Evolutionary conservation across 2,329 filamentous ascomycete species (phyloP).

Genomic region (Arthrobotrys iridis): DNA sequence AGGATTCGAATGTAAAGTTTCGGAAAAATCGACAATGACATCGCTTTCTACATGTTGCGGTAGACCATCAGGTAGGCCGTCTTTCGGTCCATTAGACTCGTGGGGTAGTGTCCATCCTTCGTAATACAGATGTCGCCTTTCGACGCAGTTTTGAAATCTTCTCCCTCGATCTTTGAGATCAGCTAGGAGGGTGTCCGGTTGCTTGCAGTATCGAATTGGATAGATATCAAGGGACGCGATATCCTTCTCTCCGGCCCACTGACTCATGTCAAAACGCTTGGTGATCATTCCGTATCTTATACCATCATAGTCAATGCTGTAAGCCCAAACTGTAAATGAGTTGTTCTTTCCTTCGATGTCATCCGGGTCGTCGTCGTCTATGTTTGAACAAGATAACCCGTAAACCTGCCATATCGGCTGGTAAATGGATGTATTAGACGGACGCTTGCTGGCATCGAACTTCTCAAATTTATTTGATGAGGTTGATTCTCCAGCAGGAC

Average conservation of each 20-base stretch:
- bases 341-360: conserved; percentile 57
- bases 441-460: neutral
- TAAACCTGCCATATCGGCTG: conserved; percentile 1
- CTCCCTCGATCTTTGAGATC: conserved; percentile 60
- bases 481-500: neutral
- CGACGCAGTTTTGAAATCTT: conserved; percentile 60
- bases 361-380: conserved; percentile 9
- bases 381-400: neutral
- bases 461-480: neutral
- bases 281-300: conserved; percentile 61
- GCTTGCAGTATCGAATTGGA: conserved; percentile 62
- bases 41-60: conserved; percentile 63
- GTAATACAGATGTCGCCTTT: conserved; percentile 62
- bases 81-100: conserved; percentile 60
- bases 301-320: conserved; percentile 64
- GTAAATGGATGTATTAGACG: neutral
- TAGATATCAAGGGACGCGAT: conserved; percentile 62
- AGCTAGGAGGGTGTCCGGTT: conserved; percentile 61
- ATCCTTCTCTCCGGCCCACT: conserved; percentile 61
- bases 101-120: conserved; percentile 63
- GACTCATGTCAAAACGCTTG: conserved; percentile 61
- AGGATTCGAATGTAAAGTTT: conserved; percentile 62
- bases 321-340: conserved; percentile 61
- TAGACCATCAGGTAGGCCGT: conserved; percentile 60
- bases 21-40: conserved; percentile 63